phyloP scores from a whole-genome alignment of 768 basidiomycete genomes.

The Lactarius quietus region DNA sequence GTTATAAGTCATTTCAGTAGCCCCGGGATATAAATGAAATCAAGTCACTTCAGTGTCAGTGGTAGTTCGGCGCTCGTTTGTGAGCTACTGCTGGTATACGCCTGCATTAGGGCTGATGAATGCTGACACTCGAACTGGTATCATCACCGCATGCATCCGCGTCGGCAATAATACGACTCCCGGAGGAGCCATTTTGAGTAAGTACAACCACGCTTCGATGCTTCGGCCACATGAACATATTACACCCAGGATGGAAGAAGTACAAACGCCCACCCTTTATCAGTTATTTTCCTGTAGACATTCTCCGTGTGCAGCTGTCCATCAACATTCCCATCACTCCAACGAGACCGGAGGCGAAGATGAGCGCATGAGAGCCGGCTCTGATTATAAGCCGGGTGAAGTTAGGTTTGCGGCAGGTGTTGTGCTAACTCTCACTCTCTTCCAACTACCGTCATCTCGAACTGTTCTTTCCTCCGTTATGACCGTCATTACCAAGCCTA shows the following conservation, averaged over 20 bases:
- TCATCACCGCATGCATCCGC: not conserved
- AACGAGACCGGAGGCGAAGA: constrained; percentile 2
- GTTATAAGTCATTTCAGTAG: not conserved
- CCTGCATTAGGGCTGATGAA: not conserved
- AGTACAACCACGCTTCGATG: not conserved
- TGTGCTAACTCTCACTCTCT: not conserved
- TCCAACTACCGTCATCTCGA: not conserved
- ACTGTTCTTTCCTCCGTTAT: not conserved
- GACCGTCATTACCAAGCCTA: not conserved
- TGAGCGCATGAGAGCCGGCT: not conserved
- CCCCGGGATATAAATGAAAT: no score
- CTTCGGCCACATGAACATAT: not conserved
- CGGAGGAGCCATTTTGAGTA: not conserved
- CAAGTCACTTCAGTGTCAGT: no score
- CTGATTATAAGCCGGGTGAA: not conserved
- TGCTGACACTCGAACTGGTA: not conserved
- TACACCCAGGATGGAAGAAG: not conserved
- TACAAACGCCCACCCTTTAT: not conserved
- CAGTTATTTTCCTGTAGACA: not conserved
- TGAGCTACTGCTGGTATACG: not conserved
- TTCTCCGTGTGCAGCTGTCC: constrained; percentile 5
- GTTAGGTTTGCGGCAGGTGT: not conserved
- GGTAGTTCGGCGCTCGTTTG: not conserved
- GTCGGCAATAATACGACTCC: not conserved
- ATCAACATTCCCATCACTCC: not conserved